Conservation (phyloP, 2,329 filamentous ascomycete species). For the Zasmidium angulare region DNA sequence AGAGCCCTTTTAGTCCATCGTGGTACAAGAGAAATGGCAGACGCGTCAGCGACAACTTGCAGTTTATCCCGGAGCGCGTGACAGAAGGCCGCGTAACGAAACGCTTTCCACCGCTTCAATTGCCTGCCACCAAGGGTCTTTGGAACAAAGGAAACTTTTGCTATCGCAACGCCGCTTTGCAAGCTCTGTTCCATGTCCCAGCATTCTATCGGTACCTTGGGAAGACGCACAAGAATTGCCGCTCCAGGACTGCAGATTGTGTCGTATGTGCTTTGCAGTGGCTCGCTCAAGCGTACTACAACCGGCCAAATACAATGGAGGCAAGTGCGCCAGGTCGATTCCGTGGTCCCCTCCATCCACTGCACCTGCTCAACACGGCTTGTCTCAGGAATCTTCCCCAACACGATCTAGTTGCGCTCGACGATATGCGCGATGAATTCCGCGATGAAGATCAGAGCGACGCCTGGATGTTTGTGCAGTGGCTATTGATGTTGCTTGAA, state of each 20-base stretch:
- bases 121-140: conserved; percentile 12
- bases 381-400: conserved; percentile 2
- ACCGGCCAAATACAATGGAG: neutral
- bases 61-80: neutral
- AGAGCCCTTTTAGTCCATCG: neutral
- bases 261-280: conserved; percentile 12
- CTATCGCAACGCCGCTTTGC: conserved; percentile 12
- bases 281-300: conserved; percentile 1
- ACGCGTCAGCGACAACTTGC: neutral
- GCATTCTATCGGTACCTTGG: conserved; percentile 14
- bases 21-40: neutral
- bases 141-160: conserved; percentile 12
- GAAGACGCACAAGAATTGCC: conserved; percentile 10
- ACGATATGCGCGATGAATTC: conserved; percentile 2
- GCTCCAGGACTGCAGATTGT: neutral
- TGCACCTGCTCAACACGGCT: neutral
- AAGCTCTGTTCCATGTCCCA: conserved; percentile 13
- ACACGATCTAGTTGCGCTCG: neutral
- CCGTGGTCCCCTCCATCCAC: neutral
- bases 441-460: conserved; percentile 1
- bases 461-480: conserved; percentile 7
- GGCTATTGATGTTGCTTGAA: conserved; percentile 6
- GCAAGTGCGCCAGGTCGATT: neutral
- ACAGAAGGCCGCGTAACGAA: neutral
- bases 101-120: conserved; percentile 4